Evolutionary conservation across 768 basidiomycete species (phyloP), one percentile per base, ranked within the genome.

Genomic region (Leccinum boreale): DNA sequence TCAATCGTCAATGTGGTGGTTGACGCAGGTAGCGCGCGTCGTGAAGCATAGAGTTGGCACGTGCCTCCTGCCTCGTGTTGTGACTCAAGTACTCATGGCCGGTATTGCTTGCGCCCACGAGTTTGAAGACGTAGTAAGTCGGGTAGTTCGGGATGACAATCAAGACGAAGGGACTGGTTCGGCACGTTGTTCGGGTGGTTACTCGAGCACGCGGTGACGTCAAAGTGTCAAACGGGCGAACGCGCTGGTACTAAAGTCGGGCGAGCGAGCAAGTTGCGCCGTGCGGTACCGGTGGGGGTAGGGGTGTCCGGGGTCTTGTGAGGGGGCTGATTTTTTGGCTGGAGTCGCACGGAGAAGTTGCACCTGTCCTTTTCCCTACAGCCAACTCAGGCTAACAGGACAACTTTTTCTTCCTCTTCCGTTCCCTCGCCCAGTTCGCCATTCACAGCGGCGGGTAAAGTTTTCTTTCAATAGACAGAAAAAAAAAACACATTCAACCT

Each of bases 401-500:
- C 73, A 71, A 33, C 26, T 31, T 4, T 10, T 12, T 31, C 39
- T 50, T 36, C 35, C 58, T 44, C 52, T 46, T 46, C 46, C 60
- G 15, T 59, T 58, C 45, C 59, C 57, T 52, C 62, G 59, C 63
- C 68, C 72, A 69, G 74, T 62, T 69, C 69, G 75, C 75, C 67
- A 64, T 58, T 42, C 55, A 66, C 66, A 71, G 76, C 75, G 73
- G 70, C 75, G 71, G 75, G 70, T 53, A 51, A 63, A 54, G 57
- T 52, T 67, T 64, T 55, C 60, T 66, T 65, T 55, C 60, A 73
- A 72, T 80, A 79, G 77, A 79, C 72, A 67, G 70, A 65, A 70
- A 69, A 60, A 59, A 64, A 66, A 66, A 68, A 48, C 52, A 55
- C 75, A 73, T 77, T 77, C 78, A 80, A 77, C 77, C 78, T 78